These are phyloP conservation scores for Pseudonectria buxi DNA, from an alignment of 2,329 filamentous ascomycete species.

Conservation along the genomic window DNA sequence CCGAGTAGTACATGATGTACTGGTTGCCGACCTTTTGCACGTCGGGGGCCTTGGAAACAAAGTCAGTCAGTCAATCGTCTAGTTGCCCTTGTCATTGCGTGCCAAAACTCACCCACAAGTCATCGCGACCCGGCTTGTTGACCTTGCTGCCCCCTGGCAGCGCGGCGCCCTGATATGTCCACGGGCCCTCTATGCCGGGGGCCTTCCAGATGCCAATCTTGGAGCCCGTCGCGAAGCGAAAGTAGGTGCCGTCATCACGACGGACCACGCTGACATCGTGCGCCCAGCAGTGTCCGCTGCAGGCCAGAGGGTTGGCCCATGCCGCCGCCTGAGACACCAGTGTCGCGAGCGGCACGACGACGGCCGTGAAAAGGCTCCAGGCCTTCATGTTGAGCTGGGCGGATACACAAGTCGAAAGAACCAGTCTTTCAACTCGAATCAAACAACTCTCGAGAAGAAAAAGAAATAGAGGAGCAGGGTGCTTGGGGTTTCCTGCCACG, in stretches of 20 bases:
- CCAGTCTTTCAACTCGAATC: neutral
- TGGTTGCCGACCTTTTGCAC: slow-evolving; percentile 41
- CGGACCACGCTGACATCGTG: slow-evolving; percentile 35
- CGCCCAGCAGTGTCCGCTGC: slow-evolving; percentile 31
- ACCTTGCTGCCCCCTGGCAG: slow-evolving; percentile 33
- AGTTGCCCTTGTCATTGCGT: neutral
- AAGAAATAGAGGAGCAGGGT: too few species aligned
- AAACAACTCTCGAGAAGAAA: neutral
- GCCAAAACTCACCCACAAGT: slow-evolving; percentile 35
- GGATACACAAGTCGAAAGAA: neutral
- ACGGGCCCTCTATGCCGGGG: slow-evolving; percentile 32
- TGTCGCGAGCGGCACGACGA: slow-evolving; percentile 3
- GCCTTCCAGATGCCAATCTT: slow-evolving; percentile 34
- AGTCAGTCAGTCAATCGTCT: too few species aligned
- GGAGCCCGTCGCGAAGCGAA: slow-evolving; percentile 36
- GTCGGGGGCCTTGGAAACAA: slow-evolving; percentile 11
- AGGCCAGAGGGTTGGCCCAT: slow-evolving; percentile 27
- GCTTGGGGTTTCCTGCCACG: too few species aligned
- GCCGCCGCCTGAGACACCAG: slow-evolving; percentile 30
- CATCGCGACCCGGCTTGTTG: slow-evolving; percentile 31
- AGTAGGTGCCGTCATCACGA: slow-evolving; percentile 34
- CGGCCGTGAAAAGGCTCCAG: slow-evolving; percentile 6
- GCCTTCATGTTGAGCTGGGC: slow-evolving; percentile 6
- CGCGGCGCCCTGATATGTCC: slow-evolving; percentile 36
- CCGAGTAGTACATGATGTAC: slow-evolving; percentile 62